Evolutionary conservation across 768 basidiomycete genomes (phyloP).

Genomic region (Pleurotus cornucopiae): DNA sequence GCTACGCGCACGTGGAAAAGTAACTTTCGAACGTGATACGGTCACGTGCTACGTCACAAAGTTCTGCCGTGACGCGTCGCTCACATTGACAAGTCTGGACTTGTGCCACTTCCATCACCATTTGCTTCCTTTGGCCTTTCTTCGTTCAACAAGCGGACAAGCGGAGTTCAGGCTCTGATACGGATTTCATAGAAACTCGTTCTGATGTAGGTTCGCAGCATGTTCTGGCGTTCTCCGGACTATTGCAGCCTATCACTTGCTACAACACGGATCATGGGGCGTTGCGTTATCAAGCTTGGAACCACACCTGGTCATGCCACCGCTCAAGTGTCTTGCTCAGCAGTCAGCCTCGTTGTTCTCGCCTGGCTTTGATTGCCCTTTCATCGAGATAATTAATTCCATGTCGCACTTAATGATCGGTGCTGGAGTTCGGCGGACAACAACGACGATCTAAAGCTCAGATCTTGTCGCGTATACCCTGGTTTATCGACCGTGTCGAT

Average conservation of each 20-base stretch:
- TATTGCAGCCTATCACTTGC: conserved; percentile 6
- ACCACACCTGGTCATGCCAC: not conserved
- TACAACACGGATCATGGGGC: conserved; percentile 7
- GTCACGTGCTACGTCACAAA: not conserved
- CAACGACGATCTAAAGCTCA: not conserved
- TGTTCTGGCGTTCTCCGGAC: conserved; percentile 6
- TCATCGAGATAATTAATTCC: not conserved
- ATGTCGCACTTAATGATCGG: not conserved
- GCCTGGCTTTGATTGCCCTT: conserved; percentile 8
- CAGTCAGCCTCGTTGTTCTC: conserved; percentile 1
- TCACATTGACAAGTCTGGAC: not conserved
- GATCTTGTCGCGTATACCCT: not conserved
- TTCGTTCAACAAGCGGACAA: not conserved
- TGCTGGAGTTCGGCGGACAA: not conserved
- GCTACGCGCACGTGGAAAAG: not conserved
- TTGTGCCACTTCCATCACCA: not conserved
- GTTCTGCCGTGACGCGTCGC: not conserved
- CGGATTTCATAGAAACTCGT: not conserved
- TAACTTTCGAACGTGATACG: not conserved
- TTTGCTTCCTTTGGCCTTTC: not conserved
- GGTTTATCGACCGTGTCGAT: conserved; percentile 3
- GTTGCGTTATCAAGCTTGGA: not conserved
- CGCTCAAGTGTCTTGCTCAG: not conserved
- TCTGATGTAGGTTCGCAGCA: not conserved
- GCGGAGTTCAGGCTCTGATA: conserved; percentile 2